Conservation (phyloP, 768 basidiomycete species). For the Grammothele lineata region DNA sequence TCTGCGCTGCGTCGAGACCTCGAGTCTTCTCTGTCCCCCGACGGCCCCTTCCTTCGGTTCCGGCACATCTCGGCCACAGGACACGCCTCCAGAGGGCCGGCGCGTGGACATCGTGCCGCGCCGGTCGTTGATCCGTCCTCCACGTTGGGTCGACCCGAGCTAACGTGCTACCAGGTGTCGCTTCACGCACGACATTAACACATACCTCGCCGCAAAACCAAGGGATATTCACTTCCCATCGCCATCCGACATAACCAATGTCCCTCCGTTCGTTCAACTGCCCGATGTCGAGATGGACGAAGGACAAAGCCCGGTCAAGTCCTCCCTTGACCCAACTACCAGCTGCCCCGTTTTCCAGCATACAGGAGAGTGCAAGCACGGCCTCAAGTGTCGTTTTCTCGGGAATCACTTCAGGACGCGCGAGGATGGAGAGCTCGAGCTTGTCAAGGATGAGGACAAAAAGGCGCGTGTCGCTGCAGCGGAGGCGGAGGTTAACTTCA, state of each 20-base stretch:
- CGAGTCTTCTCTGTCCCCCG: not conserved
- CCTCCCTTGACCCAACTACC: slow-evolving; percentile 43
- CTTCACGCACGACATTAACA: slow-evolving; percentile 70
- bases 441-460: slow-evolving; percentile 56
- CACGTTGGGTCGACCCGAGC: too few species aligned
- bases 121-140: too few species aligned
- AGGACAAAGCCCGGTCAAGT: slow-evolving; percentile 21
- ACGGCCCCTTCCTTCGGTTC: too few species aligned
- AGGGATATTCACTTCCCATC: slow-evolving; percentile 62
- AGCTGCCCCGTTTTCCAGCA: slow-evolving; percentile 65
- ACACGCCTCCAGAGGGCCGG: too few species aligned
- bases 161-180: too few species aligned
- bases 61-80: too few species aligned
- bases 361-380: slow-evolving; percentile 74
- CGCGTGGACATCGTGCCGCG: too few species aligned
- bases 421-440: slow-evolving; percentile 38
- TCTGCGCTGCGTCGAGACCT: too few species aligned
- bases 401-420: slow-evolving; percentile 63
- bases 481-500: slow-evolving; percentile 66
- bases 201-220: slow-evolving; percentile 75
- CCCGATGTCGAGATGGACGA: slow-evolving; percentile 23
- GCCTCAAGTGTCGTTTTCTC: slow-evolving; percentile 89
- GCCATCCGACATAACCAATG: slow-evolving; percentile 35
- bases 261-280: slow-evolving; percentile 47
- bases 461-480: slow-evolving; percentile 43